Evolutionary conservation across 352 stramenopile species (phyloP), one percentile per base, ranked within the genome.

Genomic region (Phytophthora parvispora): DNA sequence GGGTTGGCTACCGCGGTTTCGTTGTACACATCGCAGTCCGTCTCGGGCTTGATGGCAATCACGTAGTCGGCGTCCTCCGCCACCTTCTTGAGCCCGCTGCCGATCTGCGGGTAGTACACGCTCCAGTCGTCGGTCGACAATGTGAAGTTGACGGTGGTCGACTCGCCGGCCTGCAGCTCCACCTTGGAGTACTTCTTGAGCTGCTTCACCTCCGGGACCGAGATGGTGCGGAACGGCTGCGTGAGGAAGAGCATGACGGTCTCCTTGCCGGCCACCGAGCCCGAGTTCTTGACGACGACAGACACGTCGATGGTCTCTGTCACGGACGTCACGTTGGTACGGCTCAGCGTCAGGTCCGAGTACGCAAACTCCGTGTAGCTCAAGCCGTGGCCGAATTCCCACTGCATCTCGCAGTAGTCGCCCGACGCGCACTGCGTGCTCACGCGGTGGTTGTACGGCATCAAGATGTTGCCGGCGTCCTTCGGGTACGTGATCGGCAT

Each of bases 401-500:
- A 94, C 65, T 92, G 69, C 63, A 81, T 81, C 32, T 83, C 60
- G 29, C 87, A 94, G 47, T 77, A 72, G 8, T 62, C 52, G 2
- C 57, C 58, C 15, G 70, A 74, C 16, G 79, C 67, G 25, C 86
- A 93, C n/a, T 78, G 72, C 6, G 73, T 75, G 16, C 56, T 88
- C 24, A 86, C 80, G 6, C 57, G 84, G 61, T 92, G 84, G 64
- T 91, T 92, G 81, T 95, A 95, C 20, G 77, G 76, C 60, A 92
- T 90, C 25, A 77, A 62, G 36, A 89, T 72, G 49, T 87, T 90
- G 18, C 60, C 79, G 3, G 75, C 61, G 59, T 89, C 67, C 67
- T 86, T 87, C 24, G 85, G 87, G 74, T 93, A 97, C 20, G 89
- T 97, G 67, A 97, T 91, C 13, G 90, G 86, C 25, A 97, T 75